Evolutionary conservation across 257 asterid genomes (phyloP).

Genomic region (Scutellaria galericulata): DNA sequence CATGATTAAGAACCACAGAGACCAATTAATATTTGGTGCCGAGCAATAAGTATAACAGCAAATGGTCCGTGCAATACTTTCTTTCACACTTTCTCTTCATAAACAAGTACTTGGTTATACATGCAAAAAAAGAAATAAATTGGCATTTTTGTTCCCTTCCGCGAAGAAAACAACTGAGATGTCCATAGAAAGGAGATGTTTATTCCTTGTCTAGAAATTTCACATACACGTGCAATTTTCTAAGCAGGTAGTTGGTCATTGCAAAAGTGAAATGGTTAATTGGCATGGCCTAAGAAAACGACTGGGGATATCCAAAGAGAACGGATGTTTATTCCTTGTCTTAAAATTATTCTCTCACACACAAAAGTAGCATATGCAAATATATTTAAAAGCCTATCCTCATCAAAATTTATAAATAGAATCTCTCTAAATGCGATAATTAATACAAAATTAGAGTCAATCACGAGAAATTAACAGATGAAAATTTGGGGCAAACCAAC

Average conservation of each 20-base stretch:
- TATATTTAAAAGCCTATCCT: not conserved
- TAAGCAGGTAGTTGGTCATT: not conserved
- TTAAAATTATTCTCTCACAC: not conserved
- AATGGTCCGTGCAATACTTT: conserved; percentile 19
- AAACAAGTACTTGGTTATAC: not conserved
- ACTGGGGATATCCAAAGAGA: not conserved
- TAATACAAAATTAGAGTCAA: not conserved
- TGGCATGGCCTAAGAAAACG: not conserved
- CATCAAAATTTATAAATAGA: not conserved
- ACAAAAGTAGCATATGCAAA: not conserved
- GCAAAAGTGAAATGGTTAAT: not conserved
- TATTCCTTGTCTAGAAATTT: not conserved
- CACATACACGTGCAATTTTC: not conserved
- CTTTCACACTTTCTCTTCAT: not conserved
- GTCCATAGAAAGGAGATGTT: conserved; percentile 4
- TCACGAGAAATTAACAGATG: conserved; percentile 10
- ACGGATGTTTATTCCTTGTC: not conserved
- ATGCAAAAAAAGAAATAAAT: conserved; percentile 4
- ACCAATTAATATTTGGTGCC: conserved; percentile 19
- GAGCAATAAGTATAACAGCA: conserved; percentile 16
- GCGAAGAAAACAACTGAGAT: conserved; percentile 7
- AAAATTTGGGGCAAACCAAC: conserved; percentile 21
- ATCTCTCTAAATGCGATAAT: conserved; percentile 19
- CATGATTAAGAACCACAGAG: conserved; percentile 23
- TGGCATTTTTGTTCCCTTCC: not conserved